phyloP scores from a whole-genome alignment of 345 rosid species.

The Nasturtium officinale region DNA sequence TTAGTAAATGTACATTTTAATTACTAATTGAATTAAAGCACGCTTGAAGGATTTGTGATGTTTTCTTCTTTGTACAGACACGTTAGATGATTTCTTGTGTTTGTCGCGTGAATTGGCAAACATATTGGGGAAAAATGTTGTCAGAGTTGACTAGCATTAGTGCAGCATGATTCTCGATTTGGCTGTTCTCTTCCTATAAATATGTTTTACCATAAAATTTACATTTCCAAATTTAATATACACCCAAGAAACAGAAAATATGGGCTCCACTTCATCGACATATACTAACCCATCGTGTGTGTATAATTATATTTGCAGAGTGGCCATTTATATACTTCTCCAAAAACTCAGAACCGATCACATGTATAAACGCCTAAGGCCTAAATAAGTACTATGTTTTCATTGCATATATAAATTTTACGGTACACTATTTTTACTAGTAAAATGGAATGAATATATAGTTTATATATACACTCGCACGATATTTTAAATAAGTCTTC shows the following conservation, averaged over 20 bases:
- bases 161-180: constrained; percentile 31
- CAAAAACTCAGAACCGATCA: constrained; percentile 12
- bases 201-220: constrained; percentile 12
- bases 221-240: constrained; percentile 29
- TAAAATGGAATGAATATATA: constrained; percentile 1
- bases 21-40: background rate
- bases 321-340: constrained; percentile 1
- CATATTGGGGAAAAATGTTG: constrained; percentile 31
- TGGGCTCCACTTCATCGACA: constrained; percentile 36
- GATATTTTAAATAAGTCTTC: background rate
- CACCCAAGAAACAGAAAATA: constrained; percentile 18
- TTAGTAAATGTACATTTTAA: background rate
- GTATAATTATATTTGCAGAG: background rate
- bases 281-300: constrained; percentile 22
- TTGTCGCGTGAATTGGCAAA: constrained; percentile 34
- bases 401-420: background rate
- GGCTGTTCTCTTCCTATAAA: constrained; percentile 4
- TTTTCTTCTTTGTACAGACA: constrained; percentile 34
- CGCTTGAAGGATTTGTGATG: constrained; percentile 27
- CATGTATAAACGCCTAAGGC: constrained; percentile 15
- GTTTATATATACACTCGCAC: background rate
- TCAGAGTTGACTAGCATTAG: constrained; percentile 42
- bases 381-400: background rate
- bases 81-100: constrained; percentile 35
- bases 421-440: constrained; percentile 21